Percentiles rank a stretch among this genome's conserved stretches.
Evolutionary conservation across 176 grass and related monocot species (phyloP).

Genomic region (barley (Hordeum vulgare)): DNA sequence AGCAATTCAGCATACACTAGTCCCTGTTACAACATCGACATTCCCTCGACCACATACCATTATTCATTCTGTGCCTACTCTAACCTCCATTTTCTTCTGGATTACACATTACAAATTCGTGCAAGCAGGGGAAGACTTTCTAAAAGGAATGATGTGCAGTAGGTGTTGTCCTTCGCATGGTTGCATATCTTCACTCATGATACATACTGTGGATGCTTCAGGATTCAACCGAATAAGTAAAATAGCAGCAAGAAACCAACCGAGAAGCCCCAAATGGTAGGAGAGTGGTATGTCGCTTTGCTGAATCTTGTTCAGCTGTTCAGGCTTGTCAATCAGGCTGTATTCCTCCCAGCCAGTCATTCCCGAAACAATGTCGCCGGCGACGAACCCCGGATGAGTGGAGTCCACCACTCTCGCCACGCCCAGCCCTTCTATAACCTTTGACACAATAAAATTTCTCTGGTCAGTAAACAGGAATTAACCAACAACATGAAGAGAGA

Average conservation of each 20-base stretch:
- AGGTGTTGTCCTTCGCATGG: not conserved
- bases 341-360: constrained; percentile 92
- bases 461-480: too few species aligned
- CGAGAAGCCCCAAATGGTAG: constrained; percentile 66
- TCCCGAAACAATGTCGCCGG: constrained; percentile 60
- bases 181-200: not conserved
- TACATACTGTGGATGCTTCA: not conserved
- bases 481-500: not conserved
- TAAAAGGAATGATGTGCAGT: not conserved
- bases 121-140: not conserved
- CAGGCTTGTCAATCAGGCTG: constrained; percentile 46
- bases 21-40: too few species aligned
- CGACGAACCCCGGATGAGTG: constrained; percentile 43
- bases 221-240: not conserved
- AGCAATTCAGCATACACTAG: too few species aligned
- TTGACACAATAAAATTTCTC: not conserved
- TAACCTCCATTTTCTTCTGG: not conserved
- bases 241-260: constrained; percentile 15
- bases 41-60: not conserved
- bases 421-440: constrained; percentile 65
- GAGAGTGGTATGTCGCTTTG: constrained; percentile 59
- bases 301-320: constrained; percentile 56
- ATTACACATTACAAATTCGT: not conserved
- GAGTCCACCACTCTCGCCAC: constrained; percentile 65
- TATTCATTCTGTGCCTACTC: not conserved